A percentile compares a stretch with the other conserved stretches of the same genome.
Conservation (phyloP, 495 filamentous ascomycete genomes). For the Lophium mytilinum region DNA sequence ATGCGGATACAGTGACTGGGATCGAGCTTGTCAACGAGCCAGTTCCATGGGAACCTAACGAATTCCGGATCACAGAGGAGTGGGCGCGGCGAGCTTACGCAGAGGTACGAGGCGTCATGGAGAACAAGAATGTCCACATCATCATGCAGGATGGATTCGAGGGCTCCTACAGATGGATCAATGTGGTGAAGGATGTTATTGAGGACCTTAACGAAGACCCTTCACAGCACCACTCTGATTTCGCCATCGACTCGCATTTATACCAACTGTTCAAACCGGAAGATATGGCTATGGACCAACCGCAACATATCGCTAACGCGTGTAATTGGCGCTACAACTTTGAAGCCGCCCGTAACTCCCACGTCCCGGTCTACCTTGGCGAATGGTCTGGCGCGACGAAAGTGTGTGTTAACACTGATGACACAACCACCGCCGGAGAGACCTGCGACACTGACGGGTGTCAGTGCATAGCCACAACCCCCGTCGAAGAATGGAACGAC, state of each 20-base stretch:
- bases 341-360: constrained; percentile 18
- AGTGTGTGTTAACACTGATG: constrained; percentile 33
- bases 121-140: constrained; percentile 32
- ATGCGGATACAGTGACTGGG: constrained; percentile 38
- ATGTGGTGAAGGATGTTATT: neutral
- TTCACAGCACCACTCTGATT: neutral
- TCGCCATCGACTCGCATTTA: constrained; percentile 36
- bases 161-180: constrained; percentile 25
- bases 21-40: constrained; percentile 41
- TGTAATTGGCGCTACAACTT: constrained; percentile 28
- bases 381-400: constrained; percentile 35
- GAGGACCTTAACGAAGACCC: neutral
- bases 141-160: constrained; percentile 36
- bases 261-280: constrained; percentile 33
- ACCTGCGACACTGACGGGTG: constrained; percentile 25
- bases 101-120: constrained; percentile 27
- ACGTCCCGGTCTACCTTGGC: constrained; percentile 36
- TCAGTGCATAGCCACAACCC: constrained; percentile 23
- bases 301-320: constrained; percentile 32
- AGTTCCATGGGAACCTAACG: constrained; percentile 27
- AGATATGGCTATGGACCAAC: constrained; percentile 30
- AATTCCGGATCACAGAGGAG: constrained; percentile 28
- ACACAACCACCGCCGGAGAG: constrained; percentile 21
- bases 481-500: constrained; percentile 32
- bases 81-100: constrained; percentile 33